Evolutionary conservation across 1,284 basidiomycete species (phyloP), one percentile per base, ranked within the genome.

Genomic region (Ganoderma boninense): DNA sequence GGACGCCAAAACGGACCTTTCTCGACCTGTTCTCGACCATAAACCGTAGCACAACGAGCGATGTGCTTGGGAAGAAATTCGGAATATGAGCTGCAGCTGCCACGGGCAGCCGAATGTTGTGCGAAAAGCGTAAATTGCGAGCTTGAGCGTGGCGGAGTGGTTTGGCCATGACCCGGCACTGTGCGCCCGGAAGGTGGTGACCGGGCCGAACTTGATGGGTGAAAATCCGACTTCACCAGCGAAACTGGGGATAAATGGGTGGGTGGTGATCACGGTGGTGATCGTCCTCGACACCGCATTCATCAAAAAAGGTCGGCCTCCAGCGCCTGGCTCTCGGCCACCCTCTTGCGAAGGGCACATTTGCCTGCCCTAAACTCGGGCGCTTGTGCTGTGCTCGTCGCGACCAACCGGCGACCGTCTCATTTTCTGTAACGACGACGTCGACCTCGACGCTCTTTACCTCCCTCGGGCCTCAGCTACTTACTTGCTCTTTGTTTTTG

Each of bases 1-100:
- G 18, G 10, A 52, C 18, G 56, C 38, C 38, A 64, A 23, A 44
- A 44, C 69, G 64, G 62, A 68, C 69, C 69, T 69, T 54, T 54
- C 23, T 54, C 26, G 49, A 23, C n/a, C n/a, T 52, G n/a, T 13
- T 5, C 32, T 32, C 32, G 38, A 40, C 23, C 16, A 57, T 35
- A 57, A 57, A 57, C 11, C 29, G 29, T 35, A 29, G 54, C 54
- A 4, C 16, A 20, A 23, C 49, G 23, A 54, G n/a, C 10, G n/a
- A 26, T 26, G 49, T 16, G 32, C 10, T 23, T 23, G 26, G 23
- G 11, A 54, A 14, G 5, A 29, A 29, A 29, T 29, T 4, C 49
- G 49, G 23, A 54, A 54, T 23, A 10, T 54, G 14, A 54, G 26
- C 49, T 16, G 49, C 49, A 23, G 23, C 23, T 13, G 49, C 49